Evolutionary conservation across 805 yeast species (phyloP), one percentile per base, ranked within the genome.

Genomic region (Myxozyma nipponensis): DNA sequence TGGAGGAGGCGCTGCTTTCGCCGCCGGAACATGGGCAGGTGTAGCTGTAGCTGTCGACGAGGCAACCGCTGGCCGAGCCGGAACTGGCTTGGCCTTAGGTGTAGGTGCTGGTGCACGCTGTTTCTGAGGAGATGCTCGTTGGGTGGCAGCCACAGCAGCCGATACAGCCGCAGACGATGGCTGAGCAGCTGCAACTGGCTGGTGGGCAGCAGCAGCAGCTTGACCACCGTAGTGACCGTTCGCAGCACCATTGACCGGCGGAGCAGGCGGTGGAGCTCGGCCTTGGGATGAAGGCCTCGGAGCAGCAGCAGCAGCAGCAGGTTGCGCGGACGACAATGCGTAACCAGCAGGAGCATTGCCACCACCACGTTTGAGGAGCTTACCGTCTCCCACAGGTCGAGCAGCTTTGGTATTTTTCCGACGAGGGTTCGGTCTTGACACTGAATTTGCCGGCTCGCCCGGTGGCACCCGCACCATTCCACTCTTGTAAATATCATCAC

Each of bases 401-500:
- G 62, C 66, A 44, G 59, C 48, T 30, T 51, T 39, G 17, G 56
- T 44, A 18, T 42, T 44, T 32, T 67, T 69, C n/a, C 80, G 81
- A 65, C 80, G 79, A 26, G 98, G 98, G 59, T 84, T 80, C 61
- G 82, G 80, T 30, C 81, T 83, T 19, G 89, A 83, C n/a, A 64
- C 71, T 10, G 93, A 77, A 51, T 72, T 77, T 0, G 86, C 82
- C 4, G 96, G 89, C 54, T 78, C 73, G 15, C 98, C 98, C 40
- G 77, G 77, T 42, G 81, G 79, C 17, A 88, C 96, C 37, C 79
- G 81, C 23, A 93, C 90, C 0, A 86, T 80, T 56, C 95, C 86
- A 2, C 96, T 87, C 71, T 93, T 93, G 73, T 93, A 93, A 9
- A 71, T 52, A 66, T 93, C 98, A 39, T 85, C 75, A 57, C 77